Conservation (phyloP, 176 grass and related monocot species). For the Lolium rigidum region DNA sequence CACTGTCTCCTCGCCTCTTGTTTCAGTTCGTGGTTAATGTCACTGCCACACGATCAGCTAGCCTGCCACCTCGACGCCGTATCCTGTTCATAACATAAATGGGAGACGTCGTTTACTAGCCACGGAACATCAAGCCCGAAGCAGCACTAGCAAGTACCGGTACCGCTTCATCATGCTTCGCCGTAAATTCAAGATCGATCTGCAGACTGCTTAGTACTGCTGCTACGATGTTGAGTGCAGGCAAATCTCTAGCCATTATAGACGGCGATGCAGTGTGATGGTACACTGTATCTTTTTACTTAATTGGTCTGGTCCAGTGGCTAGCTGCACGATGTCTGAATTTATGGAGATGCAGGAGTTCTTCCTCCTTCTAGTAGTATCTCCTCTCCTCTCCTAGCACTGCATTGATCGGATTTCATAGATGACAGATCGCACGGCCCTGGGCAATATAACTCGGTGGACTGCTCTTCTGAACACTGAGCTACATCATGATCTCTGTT, state of each 20-base stretch:
- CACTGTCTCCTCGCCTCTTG: background rate
- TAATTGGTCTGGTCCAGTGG: conserved; percentile 22
- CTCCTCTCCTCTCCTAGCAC: background rate
- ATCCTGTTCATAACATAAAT: conserved; percentile 12
- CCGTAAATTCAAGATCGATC: background rate
- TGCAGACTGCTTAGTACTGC: background rate
- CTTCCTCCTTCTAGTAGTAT: background rate
- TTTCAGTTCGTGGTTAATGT: background rate
- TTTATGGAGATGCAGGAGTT: conserved; percentile 22
- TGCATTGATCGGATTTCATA: background rate
- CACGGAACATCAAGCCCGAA: conserved; percentile 6
- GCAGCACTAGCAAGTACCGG: background rate
- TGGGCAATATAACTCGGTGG: background rate
- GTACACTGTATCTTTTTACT: background rate
- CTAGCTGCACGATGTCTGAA: conserved; percentile 8
- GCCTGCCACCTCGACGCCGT: background rate
- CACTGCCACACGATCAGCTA: conserved; percentile 5
- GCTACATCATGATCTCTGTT: background rate
- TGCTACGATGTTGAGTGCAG: background rate
- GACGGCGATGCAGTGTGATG: background rate
- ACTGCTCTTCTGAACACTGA: background rate
- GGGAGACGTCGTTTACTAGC: background rate
- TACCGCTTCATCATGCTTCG: background rate
- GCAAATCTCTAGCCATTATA: conserved; percentile 28
- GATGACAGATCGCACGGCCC: background rate